Evolutionary conservation across 306 rosid species (phyloP), one percentile per base, ranked within the genome.

Genomic region (Astragalus membranaceus): DNA sequence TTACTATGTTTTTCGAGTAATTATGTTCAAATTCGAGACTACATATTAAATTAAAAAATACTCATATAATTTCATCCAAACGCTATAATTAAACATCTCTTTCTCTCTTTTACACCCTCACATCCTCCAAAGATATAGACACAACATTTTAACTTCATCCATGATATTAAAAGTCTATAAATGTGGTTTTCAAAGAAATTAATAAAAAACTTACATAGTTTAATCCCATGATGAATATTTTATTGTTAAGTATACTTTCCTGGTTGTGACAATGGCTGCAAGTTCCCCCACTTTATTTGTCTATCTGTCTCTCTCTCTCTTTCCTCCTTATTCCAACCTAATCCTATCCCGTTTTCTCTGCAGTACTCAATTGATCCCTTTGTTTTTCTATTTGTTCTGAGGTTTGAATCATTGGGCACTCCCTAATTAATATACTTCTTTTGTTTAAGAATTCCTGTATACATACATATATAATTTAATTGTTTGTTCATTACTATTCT

Each of bases 401-500:
- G 86, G 83, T 74, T 82, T 82, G 86, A 82, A 82, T 82, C 83
- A 78, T 82, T 78, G 69, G 77, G 5, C 78, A 78, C 82, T 82
- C 82, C 76, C 76, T 44, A 56, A 17, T 59, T 62, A 41, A 10
- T 62, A 61, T 29, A 37, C 44, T 53, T 29, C 14, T 64, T 73
- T 30, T 8, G 60, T 68, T 59, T 69, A 58, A 55, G 23, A 4
- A 35, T 41, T 68, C 52, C 41, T 72, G 50, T 61, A 17, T 53
- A 16, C 56, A 56, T 39, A 72, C n/a, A 54, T 75, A 67, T 3
- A 26, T 76, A 71, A 59, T 77, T 72, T 60, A 74, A 65, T 55
- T 64, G 44, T 69, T 55, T 64, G 44, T 69, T 74, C 75, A 74
- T 50, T 14, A 78, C 71, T 78, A 58, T 78, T 70, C 56, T 76